phyloP scores from a whole-genome alignment of 305 asterid species.

The Plantago coronopus region DNA sequence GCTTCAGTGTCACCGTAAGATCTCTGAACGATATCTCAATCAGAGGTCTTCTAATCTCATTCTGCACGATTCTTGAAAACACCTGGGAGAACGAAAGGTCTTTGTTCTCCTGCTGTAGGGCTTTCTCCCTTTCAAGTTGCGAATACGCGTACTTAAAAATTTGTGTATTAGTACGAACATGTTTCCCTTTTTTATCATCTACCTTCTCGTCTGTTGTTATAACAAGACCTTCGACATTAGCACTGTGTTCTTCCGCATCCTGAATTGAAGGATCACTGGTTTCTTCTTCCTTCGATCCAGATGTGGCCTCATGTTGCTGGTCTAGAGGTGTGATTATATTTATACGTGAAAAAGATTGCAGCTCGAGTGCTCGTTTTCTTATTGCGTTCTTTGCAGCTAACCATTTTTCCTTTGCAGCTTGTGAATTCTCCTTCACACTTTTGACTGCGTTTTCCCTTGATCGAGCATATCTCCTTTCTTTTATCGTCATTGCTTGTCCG shows the following conservation, averaged over 20 bases:
- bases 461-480: slow-evolving; percentile 64
- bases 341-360: slow-evolving; percentile 44
- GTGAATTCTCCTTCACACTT: slow-evolving; percentile 62
- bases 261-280: slow-evolving; percentile 8
- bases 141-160: slow-evolving; percentile 86
- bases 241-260: slow-evolving; percentile 43
- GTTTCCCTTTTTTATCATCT: slow-evolving; percentile 48
- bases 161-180: slow-evolving; percentile 64
- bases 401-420: slow-evolving; percentile 62
- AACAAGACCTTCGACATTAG: slow-evolving; percentile 35
- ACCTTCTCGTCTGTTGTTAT: slow-evolving; percentile 40
- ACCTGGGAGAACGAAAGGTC: slow-evolving; percentile 56
- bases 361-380: slow-evolving; percentile 38
- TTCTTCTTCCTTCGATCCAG: neutral
- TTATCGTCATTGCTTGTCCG: slow-evolving; percentile 53
- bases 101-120: slow-evolving; percentile 58
- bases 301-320: slow-evolving; percentile 17
- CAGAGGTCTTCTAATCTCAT: slow-evolving; percentile 45
- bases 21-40: slow-evolving; percentile 63
- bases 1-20: slow-evolving; percentile 67
- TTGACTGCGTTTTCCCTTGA: slow-evolving; percentile 85
- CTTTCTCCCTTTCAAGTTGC: slow-evolving; percentile 79
- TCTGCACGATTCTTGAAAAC: slow-evolving; percentile 50
- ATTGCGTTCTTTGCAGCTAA: slow-evolving; percentile 48
- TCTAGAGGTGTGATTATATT: slow-evolving; percentile 27